Evolutionary conservation across 2,329 filamentous ascomycete species (phyloP).

Genomic region (Bipolaris cookei): DNA sequence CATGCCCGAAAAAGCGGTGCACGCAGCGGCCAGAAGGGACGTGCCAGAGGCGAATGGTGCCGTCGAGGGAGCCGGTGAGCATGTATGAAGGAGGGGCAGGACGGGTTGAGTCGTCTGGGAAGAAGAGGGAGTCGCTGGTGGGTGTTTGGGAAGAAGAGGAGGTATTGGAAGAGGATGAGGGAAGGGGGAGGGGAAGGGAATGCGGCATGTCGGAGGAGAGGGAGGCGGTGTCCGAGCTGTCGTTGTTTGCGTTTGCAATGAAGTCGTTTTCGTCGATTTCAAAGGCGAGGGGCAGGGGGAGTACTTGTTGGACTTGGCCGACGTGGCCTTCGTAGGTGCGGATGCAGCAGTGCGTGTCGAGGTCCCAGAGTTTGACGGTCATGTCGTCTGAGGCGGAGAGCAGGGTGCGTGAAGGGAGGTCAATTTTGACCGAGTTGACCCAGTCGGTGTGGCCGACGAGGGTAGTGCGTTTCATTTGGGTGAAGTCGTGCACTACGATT

Average conservation of each 20-base stretch:
- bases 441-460: slow-evolving; percentile 88
- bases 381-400: slow-evolving; percentile 95
- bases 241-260: slow-evolving; percentile 62
- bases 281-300: slow-evolving; percentile 84
- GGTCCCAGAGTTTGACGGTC: slow-evolving; percentile 89
- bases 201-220: slow-evolving; percentile 34
- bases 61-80: slow-evolving; percentile 88
- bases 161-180: slow-evolving; percentile 6
- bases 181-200: slow-evolving; percentile 14
- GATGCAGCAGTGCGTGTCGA: slow-evolving; percentile 82
- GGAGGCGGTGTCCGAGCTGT: slow-evolving; percentile 51
- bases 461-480: slow-evolving; percentile 78
- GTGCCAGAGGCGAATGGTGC: slow-evolving; percentile 92
- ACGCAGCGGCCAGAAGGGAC: slow-evolving; percentile 80
- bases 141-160: slow-evolving; percentile 5
- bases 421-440: slow-evolving; percentile 94
- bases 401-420: slow-evolving; percentile 79
- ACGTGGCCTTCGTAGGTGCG: slow-evolving; percentile 84
- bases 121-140: slow-evolving; percentile 53
- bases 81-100: slow-evolving; percentile 86
- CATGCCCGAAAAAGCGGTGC: slow-evolving; percentile 92
- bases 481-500: slow-evolving; percentile 91
- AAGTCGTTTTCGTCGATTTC: slow-evolving; percentile 78
- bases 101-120: slow-evolving; percentile 66
- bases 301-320: slow-evolving; percentile 90